phyloP scores from a whole-genome alignment of 2,329 filamentous ascomycete genomes.

The Helotiales sp. region DNA sequence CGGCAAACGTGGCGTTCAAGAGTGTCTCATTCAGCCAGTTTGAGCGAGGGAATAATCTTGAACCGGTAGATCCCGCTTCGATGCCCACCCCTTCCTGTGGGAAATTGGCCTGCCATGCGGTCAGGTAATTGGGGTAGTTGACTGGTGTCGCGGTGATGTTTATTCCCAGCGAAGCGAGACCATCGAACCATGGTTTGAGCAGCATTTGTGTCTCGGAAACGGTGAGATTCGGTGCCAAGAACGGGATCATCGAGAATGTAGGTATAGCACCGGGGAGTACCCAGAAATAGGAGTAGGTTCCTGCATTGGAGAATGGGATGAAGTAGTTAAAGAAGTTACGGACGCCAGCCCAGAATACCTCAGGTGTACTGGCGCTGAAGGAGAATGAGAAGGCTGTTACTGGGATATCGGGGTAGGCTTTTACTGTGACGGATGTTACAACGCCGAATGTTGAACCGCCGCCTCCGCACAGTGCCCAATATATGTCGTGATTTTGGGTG shows the following conservation, averaged over 20 bases:
- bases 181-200: slow-evolving; percentile 47
- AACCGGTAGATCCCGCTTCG: slow-evolving; percentile 43
- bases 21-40: slow-evolving; percentile 43
- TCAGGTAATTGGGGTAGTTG: slow-evolving; percentile 26
- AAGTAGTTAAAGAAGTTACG: slow-evolving; percentile 55
- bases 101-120: slow-evolving; percentile 49
- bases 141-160: slow-evolving; percentile 40
- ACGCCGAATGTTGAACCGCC: slow-evolving; percentile 58
- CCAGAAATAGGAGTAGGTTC: slow-evolving; percentile 36
- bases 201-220: slow-evolving; percentile 34
- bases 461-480: slow-evolving; percentile 37
- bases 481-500: slow-evolving; percentile 33
- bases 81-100: slow-evolving; percentile 45
- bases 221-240: slow-evolving; percentile 41
- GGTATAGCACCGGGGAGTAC: slow-evolving; percentile 35
- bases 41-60: slow-evolving; percentile 48
- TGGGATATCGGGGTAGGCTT: slow-evolving; percentile 49
- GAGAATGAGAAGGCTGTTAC: slow-evolving; percentile 49
- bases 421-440: slow-evolving; percentile 60
- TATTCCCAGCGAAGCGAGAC: slow-evolving; percentile 40
- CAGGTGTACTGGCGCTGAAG: slow-evolving; percentile 51
- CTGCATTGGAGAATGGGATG: slow-evolving; percentile 46
- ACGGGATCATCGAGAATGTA: slow-evolving; percentile 44
- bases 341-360: slow-evolving; percentile 56
- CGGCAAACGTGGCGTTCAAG: slow-evolving; percentile 39